Conservation (phyloP, 2,329 filamentous ascomycete species). For the Sodiomyces alkalinus region DNA sequence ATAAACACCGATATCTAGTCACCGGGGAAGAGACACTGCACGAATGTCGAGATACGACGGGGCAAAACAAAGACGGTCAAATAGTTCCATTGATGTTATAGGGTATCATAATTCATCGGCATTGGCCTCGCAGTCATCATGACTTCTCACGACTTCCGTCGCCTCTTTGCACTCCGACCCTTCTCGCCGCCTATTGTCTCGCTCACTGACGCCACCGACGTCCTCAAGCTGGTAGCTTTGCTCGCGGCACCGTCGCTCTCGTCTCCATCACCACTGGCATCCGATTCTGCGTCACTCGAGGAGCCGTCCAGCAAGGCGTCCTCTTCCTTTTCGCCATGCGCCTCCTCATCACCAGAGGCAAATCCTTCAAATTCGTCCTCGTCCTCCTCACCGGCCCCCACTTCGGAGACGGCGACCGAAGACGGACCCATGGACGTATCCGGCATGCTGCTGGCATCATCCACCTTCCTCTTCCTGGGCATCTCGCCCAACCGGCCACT, state of each 20-base stretch:
- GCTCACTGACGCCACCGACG: constrained; percentile 4
- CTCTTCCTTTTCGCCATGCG: constrained; percentile 12
- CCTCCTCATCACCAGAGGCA: constrained; percentile 23
- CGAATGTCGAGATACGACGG: too few species aligned
- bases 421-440: constrained; percentile 17
- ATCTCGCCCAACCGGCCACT: constrained; percentile 76
- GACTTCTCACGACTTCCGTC: constrained; percentile 6
- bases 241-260: constrained; percentile 20
- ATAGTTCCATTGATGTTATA: too few species aligned
- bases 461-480: constrained; percentile 60
- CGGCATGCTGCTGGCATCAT: constrained; percentile 31
- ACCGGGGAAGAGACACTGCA: too few species aligned
- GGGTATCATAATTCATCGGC: too few species aligned
- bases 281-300: too few species aligned
- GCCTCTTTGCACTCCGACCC: constrained; percentile 5
- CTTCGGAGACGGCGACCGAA: constrained; percentile 12
- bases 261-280: constrained; percentile 6
- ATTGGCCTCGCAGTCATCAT: too few species aligned
- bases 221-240: constrained; percentile 7
- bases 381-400: constrained; percentile 16
- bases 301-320: too few species aligned
- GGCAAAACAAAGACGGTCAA: too few species aligned
- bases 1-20: too few species aligned
- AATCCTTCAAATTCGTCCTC: constrained; percentile 33
- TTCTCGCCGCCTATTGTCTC: neutral